Percentiles rank a stretch among this genome's conserved stretches.
Evolutionary conservation across 768 basidiomycete species (phyloP).

Genomic region (Hemileccinum impolitum): DNA sequence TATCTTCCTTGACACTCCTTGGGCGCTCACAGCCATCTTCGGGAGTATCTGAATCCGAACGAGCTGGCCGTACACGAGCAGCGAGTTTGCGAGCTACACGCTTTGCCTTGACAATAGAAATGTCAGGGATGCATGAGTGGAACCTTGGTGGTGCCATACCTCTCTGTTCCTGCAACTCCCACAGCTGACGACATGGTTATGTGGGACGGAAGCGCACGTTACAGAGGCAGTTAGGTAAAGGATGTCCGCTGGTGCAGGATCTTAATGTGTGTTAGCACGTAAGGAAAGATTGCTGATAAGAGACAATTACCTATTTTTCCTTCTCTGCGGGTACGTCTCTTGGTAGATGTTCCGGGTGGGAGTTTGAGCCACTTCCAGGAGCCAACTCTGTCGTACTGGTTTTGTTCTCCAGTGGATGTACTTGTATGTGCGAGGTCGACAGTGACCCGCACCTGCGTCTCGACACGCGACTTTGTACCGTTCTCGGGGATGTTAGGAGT

Average conservation of each 20-base stretch:
- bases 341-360: constrained; percentile 79
- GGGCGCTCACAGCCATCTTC: constrained; percentile 52
- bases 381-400: constrained; percentile 77
- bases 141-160: constrained; percentile 38
- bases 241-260: constrained; percentile 64
- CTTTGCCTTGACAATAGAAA: constrained; percentile 58
- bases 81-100: constrained; percentile 88
- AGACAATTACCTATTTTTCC: constrained; percentile 65
- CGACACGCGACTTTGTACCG: constrained; percentile 91
- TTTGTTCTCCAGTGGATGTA: constrained; percentile 53
- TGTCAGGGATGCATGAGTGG: constrained; percentile 7
- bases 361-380: constrained; percentile 87
- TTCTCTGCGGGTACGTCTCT: constrained; percentile 80
- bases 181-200: constrained; percentile 75
- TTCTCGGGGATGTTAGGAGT: constrained; percentile 78
- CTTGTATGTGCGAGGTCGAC: constrained; percentile 73
- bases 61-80: constrained; percentile 73
- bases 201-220: constrained; percentile 77
- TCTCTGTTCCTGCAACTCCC: constrained; percentile 87
- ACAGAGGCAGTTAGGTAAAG: constrained; percentile 72
- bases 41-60: constrained; percentile 69
- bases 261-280: constrained; percentile 37
- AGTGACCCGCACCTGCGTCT: constrained; percentile 87
- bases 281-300: neutral
- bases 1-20: constrained; percentile 52